These are phyloP conservation scores for Trifolium dubium DNA, from an alignment of 306 rosid genomes.

Conservation along the genomic window DNA sequence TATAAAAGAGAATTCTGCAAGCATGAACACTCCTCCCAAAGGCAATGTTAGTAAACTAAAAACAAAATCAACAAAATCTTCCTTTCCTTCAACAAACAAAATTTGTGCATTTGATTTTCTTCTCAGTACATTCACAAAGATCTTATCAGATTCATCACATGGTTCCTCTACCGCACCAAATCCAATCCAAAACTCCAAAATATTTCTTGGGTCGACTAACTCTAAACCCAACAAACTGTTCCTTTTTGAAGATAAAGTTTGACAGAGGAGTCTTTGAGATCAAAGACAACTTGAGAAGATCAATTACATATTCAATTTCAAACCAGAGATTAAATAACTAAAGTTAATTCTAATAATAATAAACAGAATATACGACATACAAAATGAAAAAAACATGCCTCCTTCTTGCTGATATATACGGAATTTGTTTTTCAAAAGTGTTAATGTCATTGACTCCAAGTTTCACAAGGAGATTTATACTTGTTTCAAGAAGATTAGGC, in stretches of 20 bases:
- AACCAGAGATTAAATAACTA: background rate
- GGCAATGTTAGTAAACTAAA: background rate
- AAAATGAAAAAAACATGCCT: background rate
- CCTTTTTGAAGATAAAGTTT: background rate
- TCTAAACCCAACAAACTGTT: background rate
- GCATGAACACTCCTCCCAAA: background rate
- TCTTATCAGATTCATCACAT: background rate
- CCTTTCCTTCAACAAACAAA: background rate
- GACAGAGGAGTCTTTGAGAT: slow-evolving; percentile 8
- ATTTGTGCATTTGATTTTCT: background rate
- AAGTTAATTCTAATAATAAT: too few species aligned
- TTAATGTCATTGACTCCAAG: background rate
- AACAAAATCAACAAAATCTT: background rate
- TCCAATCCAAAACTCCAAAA: background rate
- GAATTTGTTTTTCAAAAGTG: background rate
- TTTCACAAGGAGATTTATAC: background rate
- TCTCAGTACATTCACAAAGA: background rate
- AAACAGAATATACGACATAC: too few species aligned
- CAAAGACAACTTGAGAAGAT: slow-evolving; percentile 28
- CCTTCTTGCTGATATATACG: background rate
- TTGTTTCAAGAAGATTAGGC: slow-evolving; percentile 20
- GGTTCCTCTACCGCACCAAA: background rate
- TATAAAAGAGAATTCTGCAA: background rate
- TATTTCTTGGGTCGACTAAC: background rate
- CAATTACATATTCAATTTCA: slow-evolving; percentile 16